Conservation (phyloP, 1,284 basidiomycete genomes). For the Agroathelia rolfsii region DNA sequence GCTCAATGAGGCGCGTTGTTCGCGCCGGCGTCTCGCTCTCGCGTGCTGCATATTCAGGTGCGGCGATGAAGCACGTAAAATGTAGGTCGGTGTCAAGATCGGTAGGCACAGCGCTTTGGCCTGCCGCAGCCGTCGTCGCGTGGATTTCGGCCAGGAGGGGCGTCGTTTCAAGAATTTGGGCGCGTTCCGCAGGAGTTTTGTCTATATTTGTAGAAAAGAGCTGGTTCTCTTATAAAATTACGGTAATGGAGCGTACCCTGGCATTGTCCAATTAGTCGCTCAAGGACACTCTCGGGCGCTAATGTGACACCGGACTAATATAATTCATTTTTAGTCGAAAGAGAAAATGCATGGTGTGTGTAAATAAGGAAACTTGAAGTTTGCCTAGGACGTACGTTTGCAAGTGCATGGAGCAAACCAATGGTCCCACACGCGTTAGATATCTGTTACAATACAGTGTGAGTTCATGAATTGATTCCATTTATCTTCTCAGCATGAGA, state of each 20-base stretch:
- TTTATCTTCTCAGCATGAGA: slow-evolving; percentile 3
- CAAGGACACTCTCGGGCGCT: slow-evolving; percentile 43
- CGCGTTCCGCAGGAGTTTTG: slow-evolving; percentile 62
- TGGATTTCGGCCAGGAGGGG: slow-evolving; percentile 72
- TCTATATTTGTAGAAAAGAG: slow-evolving; percentile 26
- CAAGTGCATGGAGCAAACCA: slow-evolving; percentile 72
- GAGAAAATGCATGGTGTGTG: too few relatives aligned
- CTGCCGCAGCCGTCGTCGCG: slow-evolving; percentile 52
- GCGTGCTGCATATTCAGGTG: slow-evolving; percentile 33
- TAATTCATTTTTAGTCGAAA: not conserved
- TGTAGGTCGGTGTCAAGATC: slow-evolving; percentile 66
- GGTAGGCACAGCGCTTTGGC: slow-evolving; percentile 51
- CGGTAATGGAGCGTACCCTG: slow-evolving; percentile 33
- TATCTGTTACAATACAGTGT: slow-evolving; percentile 40
- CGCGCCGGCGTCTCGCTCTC: too few relatives aligned
- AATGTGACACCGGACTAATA: slow-evolving; percentile 52
- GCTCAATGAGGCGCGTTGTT: slow-evolving; percentile 68
- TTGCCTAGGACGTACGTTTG: slow-evolving; percentile 60
- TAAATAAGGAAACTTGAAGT: slow-evolving; percentile 10
- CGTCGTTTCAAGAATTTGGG: slow-evolving; percentile 64
- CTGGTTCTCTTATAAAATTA: slow-evolving; percentile 2
- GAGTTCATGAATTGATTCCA: slow-evolving; percentile 5
- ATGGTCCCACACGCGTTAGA: slow-evolving; percentile 86
- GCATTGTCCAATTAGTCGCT: slow-evolving; percentile 54
- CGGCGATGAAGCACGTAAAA: slow-evolving; percentile 78